Conservation (phyloP, 129 eudicot species). For the Helichrysum umbraculigerum region DNA sequence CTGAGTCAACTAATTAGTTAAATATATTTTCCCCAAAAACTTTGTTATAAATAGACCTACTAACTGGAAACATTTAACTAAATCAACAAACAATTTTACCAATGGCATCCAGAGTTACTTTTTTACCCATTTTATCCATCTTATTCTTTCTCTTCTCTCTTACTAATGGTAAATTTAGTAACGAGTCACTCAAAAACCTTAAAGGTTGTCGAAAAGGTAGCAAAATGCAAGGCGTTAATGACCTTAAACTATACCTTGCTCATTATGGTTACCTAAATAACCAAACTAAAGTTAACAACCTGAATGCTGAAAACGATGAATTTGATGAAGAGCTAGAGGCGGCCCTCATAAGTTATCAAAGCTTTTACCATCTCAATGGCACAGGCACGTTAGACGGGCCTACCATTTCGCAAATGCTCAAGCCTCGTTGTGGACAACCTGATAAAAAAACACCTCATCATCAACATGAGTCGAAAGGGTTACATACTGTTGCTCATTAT, state of each 20-base stretch:
- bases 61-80: not conserved
- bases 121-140: conserved; percentile 3
- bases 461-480: not conserved
- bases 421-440: conserved; percentile 19
- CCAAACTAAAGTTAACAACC: not conserved
- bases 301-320: not conserved
- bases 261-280: conserved; percentile 26
- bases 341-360: conserved; percentile 26
- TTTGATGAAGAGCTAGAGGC: conserved; percentile 28
- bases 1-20: not conserved
- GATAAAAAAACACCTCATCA: conserved; percentile 1
- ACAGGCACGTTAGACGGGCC: conserved; percentile 9
- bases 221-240: conserved; percentile 20
- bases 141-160: conserved; percentile 17
- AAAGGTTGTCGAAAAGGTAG: conserved; percentile 17
- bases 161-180: not conserved
- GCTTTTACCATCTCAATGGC: conserved; percentile 15
- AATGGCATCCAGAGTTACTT: not conserved
- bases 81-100: not conserved
- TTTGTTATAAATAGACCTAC: conserved; percentile 17
- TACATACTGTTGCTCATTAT: conserved; percentile 15
- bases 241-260: conserved; percentile 30
- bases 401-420: conserved; percentile 21
- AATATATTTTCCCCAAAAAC: not conserved
- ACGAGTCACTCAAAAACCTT: not conserved